Base-by-base conservation (phyloP, 768 basidiomycete genomes). In the Tremella yokohamensis region DNA sequence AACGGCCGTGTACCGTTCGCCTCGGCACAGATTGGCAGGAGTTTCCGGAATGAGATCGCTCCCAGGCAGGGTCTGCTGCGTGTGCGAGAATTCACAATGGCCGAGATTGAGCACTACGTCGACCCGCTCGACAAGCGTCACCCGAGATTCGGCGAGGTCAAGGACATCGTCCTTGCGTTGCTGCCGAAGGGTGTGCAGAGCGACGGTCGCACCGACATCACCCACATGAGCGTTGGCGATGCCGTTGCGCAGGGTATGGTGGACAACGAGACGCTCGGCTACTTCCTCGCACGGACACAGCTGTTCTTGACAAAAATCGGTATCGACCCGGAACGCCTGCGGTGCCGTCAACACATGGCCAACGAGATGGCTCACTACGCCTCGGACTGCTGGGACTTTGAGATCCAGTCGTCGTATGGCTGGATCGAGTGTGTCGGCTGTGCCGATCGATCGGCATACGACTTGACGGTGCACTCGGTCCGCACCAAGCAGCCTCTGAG, bases 321-420 rank as follows among this genome's bases (percentile, higher is more conserved):
- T 60, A 87, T 99, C 77, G 81, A 93, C 79, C 85, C 87, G 13
- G 62, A 73, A 48, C 84, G 91, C 8, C 80, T 97, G 62, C 84
- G 96, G 52, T 98, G 97, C 84, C 83, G 96, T 34, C 96, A 99
- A 73, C 96, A 99, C 76, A 98, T 98, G 96, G 83, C 79, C 38
- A 99, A 98, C 79, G 96, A 98, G 81, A 98, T 98, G 94, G 96
- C 96, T 1, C 96, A 98, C 77, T 99, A 99, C 76, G 94, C 96
- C 54, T 84, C 91, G 22, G 94, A 98, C 79, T 99, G 96, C 78
- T 99, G 96, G 96, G 96, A 99, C 74, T 96, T 93, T 42, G 96
- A 99, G 80, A 97, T 98, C 64, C 83, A 91, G 62, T 91, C 89
- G 54, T 88, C 89, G 49, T 87, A 86, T 61, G 84, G 87, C 45